Evolutionary conservation across 1,284 basidiomycete genomes (phyloP), one percentile per base, ranked within the genome.

Genomic region (Nidula niveotomentosa): DNA sequence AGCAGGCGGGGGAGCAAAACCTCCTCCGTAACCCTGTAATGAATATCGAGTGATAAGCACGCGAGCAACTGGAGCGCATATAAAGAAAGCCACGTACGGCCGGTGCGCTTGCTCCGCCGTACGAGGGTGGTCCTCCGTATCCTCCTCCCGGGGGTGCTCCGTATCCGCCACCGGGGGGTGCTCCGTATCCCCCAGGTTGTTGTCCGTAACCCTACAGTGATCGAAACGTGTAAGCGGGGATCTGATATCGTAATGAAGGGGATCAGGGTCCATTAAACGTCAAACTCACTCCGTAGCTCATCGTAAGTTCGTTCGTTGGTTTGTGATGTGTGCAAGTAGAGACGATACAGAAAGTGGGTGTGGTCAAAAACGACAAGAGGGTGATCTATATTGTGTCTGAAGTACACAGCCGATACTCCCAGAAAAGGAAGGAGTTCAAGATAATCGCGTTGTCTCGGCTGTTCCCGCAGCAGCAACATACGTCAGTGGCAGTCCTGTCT

Each of bases 1-100:
- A 39, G 65, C 65, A 9, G 65, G 65, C 23, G 23, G 23, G 23
- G 78, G 59, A 2, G 77, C 70, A 56, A 85, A 86, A 6, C 75
- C 76, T 53, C 75, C 72, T 9, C 71, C 73, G 52, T 74, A 75
- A 35, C 67, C 65, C 61, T 70, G 36, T 15, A 37, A 8, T 23
- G 2, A 23, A 23, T 23, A 23, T 23, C 23, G 23, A 23, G 15
- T 12, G 37, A 15, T 12, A 15, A 41, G 15, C 37, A 41, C 15
- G 15, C 15, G 10, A 41, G 37, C 37, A 12, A 15, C 37, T 23
- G 37, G 37, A 12, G 37, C 37, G 37, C 15, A 41, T 41, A 2
- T 15, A 12, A 15, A 41, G 48, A 15, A 49, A 54, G 8, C 36
- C 51, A 43, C 18, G 50, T 4, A 54, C 58, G 36, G 56, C 55